A percentile compares a stretch with the other conserved stretches of the same genome.
These are phyloP conservation scores for Funneliformis geosporum DNA, from an alignment of 192 early-diverging fungal species.

Conservation along the genomic window DNA sequence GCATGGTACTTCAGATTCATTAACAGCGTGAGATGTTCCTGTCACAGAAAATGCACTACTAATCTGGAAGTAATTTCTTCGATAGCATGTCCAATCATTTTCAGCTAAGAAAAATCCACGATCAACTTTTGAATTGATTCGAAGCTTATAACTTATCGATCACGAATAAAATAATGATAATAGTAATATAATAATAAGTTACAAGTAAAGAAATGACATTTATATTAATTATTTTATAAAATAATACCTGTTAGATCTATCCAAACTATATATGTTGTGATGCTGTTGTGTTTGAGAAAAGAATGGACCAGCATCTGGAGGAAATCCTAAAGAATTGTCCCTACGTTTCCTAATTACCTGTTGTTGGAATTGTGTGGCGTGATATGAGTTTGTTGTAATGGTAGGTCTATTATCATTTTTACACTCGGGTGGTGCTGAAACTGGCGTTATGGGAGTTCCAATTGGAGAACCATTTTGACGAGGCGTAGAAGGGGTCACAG, in stretches of 20 bases:
- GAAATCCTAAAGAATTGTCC: conserved; percentile 12
- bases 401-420: conserved; percentile 19
- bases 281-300: conserved; percentile 69
- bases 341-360: conserved; percentile 19
- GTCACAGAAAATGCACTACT: conserved; percentile 63
- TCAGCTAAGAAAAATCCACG: conserved; percentile 90
- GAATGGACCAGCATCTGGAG: conserved; percentile 61
- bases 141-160: conserved; percentile 51
- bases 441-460: conserved; percentile 1
- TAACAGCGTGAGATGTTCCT: conserved; percentile 39
- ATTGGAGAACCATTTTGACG: conserved; percentile 22
- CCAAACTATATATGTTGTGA: conserved; percentile 61
- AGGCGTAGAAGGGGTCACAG: conserved; percentile 13
- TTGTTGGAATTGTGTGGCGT: conserved; percentile 20
- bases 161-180: conserved; percentile 7
- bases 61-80: conserved; percentile 93
- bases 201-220: background rate
- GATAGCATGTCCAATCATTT: conserved; percentile 92
- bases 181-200: background rate
- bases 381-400: conserved; percentile 5
- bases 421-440: background rate
- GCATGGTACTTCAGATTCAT: conserved; percentile 59
- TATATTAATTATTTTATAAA: background rate
- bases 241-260: conserved; percentile 53
- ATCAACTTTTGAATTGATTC: conserved; percentile 80